phyloP scores from a whole-genome alignment of 257 asterid species.

The Solanum paucissectum region DNA sequence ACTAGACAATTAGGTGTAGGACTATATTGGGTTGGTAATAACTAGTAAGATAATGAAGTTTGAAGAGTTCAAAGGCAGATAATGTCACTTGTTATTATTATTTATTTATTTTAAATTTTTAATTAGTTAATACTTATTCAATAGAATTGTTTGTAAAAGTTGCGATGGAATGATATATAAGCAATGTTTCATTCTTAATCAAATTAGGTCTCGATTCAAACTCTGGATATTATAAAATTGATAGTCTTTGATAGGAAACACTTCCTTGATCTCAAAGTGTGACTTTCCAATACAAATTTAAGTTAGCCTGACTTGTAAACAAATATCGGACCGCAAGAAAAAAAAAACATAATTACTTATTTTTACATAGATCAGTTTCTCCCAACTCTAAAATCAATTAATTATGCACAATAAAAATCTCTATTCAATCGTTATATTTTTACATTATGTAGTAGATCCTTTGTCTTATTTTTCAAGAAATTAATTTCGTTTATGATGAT shows the following conservation, averaged over 20 bases:
- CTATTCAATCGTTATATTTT: background rate
- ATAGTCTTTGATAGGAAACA: background rate
- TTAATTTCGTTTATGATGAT: background rate
- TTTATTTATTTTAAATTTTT: background rate
- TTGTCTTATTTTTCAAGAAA: background rate
- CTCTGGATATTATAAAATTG: background rate
- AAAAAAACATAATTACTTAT: background rate
- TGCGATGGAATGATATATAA: background rate
- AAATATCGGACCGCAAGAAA: background rate
- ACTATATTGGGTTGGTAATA: background rate
- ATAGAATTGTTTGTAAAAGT: background rate
- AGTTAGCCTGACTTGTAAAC: background rate
- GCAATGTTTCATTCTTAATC: background rate
- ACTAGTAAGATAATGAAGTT: background rate
- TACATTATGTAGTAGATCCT: background rate
- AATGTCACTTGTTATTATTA: background rate
- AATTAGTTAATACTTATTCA: background rate
- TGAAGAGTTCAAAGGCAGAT: background rate
- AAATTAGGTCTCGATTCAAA: background rate
- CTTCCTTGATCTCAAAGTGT: background rate
- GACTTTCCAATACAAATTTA: background rate
- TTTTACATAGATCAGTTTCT: background rate
- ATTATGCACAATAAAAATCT: background rate
- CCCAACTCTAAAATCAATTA: background rate
- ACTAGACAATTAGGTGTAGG: background rate